These are phyloP conservation scores for Russula olivacea DNA, from an alignment of 768 basidiomycete genomes.

Conservation along the genomic window DNA sequence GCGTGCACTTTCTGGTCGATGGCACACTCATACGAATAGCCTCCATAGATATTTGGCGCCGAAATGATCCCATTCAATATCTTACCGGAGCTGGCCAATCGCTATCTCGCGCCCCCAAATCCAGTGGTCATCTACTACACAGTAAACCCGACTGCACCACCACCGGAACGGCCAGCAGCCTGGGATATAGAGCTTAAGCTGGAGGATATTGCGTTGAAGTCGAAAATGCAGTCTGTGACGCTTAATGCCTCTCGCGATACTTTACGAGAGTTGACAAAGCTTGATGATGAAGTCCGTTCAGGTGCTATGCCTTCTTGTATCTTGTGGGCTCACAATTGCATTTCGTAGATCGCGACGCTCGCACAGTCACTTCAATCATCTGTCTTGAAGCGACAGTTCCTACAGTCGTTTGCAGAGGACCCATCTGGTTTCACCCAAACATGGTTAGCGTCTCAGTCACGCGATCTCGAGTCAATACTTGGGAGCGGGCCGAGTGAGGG, in stretches of 20 bases:
- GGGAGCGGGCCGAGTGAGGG: conserved; percentile 82
- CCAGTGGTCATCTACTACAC: conserved; percentile 78
- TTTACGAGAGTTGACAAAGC: conserved; percentile 53
- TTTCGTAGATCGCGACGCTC: conserved; percentile 63
- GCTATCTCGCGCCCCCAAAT: conserved; percentile 68
- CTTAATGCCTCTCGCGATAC: conserved; percentile 67
- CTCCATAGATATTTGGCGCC: conserved; percentile 56
- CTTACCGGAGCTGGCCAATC: conserved; percentile 80
- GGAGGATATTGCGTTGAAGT: conserved; percentile 72
- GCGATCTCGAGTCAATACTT: conserved; percentile 84
- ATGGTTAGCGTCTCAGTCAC: conserved; percentile 88
- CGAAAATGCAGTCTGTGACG: conserved; percentile 62
- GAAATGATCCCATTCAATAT: conserved; percentile 72
- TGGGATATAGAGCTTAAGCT: conserved; percentile 88
- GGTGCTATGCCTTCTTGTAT: not conserved
- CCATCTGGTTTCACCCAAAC: conserved; percentile 80
- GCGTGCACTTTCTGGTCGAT: conserved; percentile 15
- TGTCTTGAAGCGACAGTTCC: conserved; percentile 80
- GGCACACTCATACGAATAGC: conserved; percentile 6
- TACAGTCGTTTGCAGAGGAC: conserved; percentile 73
- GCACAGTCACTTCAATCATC: conserved; percentile 85
- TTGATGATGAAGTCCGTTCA: conserved; percentile 80
- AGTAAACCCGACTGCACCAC: conserved; percentile 53
- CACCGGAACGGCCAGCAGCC: conserved; percentile 57
- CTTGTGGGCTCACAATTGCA: not conserved